Evolutionary conservation across 768 basidiomycete species (phyloP).

Genomic region (Amanita phalloides): DNA sequence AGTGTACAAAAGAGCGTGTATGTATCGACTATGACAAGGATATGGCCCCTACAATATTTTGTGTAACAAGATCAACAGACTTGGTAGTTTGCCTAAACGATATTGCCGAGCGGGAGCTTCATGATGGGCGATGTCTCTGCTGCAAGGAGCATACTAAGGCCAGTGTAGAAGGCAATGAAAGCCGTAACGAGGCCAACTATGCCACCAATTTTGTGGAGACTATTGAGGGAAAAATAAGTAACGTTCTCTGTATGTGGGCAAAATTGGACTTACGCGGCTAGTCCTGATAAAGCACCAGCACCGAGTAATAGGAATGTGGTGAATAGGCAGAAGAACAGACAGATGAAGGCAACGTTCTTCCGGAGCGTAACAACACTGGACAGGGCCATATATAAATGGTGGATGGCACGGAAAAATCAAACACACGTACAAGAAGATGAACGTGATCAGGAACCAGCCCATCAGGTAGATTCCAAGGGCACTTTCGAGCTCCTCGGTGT

Average conservation of each 20-base stretch:
- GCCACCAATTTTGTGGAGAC: conserved; percentile 31
- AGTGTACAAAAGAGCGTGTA: too few species aligned
- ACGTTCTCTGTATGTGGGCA: not conserved
- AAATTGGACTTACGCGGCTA: conserved; percentile 15
- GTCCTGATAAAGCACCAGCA: conserved; percentile 23
- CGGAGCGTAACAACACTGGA: conserved; percentile 26
- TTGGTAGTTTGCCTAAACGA: not conserved
- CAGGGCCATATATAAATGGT: not conserved
- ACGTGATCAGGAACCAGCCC: conserved; percentile 68
- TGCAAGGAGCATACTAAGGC: conserved; percentile 30
- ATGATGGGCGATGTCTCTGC: conserved; percentile 26
- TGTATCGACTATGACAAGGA: too few species aligned
- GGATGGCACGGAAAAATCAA: not conserved
- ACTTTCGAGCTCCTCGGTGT: conserved; percentile 24
- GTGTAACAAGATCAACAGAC: too few species aligned
- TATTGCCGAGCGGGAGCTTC: conserved; percentile 28
- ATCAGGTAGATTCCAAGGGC: conserved; percentile 70
- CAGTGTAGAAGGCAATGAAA: conserved; percentile 37
- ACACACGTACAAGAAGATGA: conserved; percentile 47
- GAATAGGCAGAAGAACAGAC: conserved; percentile 24
- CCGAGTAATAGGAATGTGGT: conserved; percentile 32
- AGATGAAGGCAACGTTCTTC: conserved; percentile 28
- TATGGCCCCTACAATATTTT: too few species aligned
- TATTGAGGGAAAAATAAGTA: not conserved
- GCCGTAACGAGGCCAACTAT: conserved; percentile 33